Evolutionary conservation across 2,329 filamentous ascomycete genomes (phyloP), one percentile per base, ranked within the genome.

Genomic region (Alternaria triticimaculans): DNA sequence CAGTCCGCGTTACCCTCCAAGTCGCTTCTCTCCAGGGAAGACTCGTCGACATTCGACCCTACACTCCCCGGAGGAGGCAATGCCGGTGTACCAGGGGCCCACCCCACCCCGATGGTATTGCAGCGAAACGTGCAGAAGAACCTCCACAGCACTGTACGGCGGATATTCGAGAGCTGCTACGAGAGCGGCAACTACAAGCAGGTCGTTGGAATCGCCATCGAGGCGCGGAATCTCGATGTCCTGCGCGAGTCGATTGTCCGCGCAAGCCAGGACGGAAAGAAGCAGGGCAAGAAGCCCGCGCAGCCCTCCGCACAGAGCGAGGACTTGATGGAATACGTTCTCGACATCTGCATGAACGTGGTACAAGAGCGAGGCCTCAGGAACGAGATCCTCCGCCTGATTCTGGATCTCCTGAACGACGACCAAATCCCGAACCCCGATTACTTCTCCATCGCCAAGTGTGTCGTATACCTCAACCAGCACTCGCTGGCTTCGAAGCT

Each of bases 401-500:
- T 99, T 60, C 89, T 99, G n/a, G 92, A 95, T 63, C 88, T 99
- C n/a, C 86, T 99, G 63, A 97, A 92, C 82, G 93, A 96, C 64
- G 97, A 92, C 82, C 93, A 96, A 62, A 96, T 97, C 60, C 92
- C 94, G 2, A 93, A 88, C 63, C 96, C 96, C 0, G 96, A 99
- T 79, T 98, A 97, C 82, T 99, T 99, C 80, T 93, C 96, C 20
- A 98, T 99, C 74, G 95, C 96, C 55, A 97, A 96, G 82, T 99
- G 96, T 74, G 96, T 97, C 28, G 95, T 99, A 41, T 97, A 98
- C 75, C 87, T 99, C 18, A 92, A 97, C 78, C 92, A 97, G 71
- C 91, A 97, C 75, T 90, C 92, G 53, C 91, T 97, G 84, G 96
- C 96, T 0, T 94, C 94, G 10, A 88, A 88, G 66, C 94, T 99